These are phyloP conservation scores for Colletotrichum tropicale DNA, from an alignment of 2,329 filamentous ascomycete species.

Conservation along the genomic window DNA sequence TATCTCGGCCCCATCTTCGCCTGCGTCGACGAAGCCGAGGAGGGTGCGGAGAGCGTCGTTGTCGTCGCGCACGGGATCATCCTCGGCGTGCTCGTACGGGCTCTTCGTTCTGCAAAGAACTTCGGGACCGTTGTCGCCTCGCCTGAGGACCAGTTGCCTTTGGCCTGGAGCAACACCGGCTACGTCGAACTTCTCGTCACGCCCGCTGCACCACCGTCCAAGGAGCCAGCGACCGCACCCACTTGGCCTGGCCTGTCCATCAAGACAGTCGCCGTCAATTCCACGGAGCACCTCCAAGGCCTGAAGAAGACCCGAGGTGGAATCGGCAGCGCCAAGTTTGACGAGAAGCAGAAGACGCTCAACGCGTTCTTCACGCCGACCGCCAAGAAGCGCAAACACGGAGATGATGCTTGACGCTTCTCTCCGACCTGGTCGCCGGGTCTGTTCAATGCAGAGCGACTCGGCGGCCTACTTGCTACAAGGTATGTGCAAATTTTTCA, in stretches of 20 bases:
- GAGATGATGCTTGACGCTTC: constrained; percentile 24
- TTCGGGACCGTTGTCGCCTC: constrained; percentile 21
- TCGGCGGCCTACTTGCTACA: constrained; percentile 7
- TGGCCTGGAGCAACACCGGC: constrained; percentile 59
- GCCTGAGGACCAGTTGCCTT: constrained; percentile 27
- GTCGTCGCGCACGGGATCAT: constrained; percentile 87
- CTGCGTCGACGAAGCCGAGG: constrained; percentile 25
- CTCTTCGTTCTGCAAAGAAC: constrained; percentile 33
- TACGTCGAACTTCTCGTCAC: constrained; percentile 39
- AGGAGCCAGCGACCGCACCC: constrained; percentile 21
- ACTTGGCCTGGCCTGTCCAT: constrained; percentile 47
- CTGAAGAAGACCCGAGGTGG: constrained; percentile 83
- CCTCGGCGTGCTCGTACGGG: constrained; percentile 70
- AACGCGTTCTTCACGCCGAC: constrained; percentile 70
- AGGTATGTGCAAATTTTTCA: constrained; percentile 41
- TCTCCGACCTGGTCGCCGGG: neutral
- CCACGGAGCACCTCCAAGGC: constrained; percentile 71
- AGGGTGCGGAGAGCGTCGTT: constrained; percentile 45
- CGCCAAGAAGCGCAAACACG: constrained; percentile 54
- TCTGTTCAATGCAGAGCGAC: neutral
- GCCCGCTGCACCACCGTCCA: neutral
- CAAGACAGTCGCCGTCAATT: constrained; percentile 68
- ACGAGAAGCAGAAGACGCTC: constrained; percentile 77
- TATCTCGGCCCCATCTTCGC: constrained; percentile 61
- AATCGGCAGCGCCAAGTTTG: constrained; percentile 78